These are phyloP conservation scores for Gentiana dahurica DNA, from an alignment of 257 asterid genomes.

Conservation along the genomic window DNA sequence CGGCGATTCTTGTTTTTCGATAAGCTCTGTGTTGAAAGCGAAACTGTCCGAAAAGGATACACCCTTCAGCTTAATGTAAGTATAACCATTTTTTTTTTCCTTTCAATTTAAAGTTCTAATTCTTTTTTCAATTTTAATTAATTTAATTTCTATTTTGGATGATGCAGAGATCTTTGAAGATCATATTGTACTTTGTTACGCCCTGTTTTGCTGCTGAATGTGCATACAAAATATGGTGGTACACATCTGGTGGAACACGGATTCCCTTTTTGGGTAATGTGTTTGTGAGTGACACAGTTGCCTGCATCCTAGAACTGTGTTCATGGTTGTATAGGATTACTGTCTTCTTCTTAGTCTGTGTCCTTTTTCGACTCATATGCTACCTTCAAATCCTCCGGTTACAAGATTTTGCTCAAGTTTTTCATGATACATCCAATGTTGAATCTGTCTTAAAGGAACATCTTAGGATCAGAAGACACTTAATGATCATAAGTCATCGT, in stretches of 20 bases:
- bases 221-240: conserved; percentile 92
- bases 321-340: conserved; percentile 88
- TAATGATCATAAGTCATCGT: conserved; percentile 82
- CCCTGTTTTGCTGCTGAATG: conserved; percentile 82
- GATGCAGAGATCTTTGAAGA: conserved; percentile 68
- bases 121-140: too few species aligned
- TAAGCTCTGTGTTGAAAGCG: conserved; percentile 79
- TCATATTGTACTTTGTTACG: conserved; percentile 63
- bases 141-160: not conserved
- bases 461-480: conserved; percentile 76
- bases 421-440: conserved; percentile 59
- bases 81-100: not conserved
- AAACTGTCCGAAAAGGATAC: conserved; percentile 65
- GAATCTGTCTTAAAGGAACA: conserved; percentile 71
- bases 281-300: conserved; percentile 65
- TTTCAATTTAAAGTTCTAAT: not conserved
- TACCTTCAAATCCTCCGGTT: conserved; percentile 86
- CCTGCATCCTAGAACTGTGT: conserved; percentile 71
- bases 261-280: conserved; percentile 76
- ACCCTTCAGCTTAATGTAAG: conserved; percentile 63
- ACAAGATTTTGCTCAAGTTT: conserved; percentile 71
- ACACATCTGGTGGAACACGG: conserved; percentile 66
- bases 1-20: conserved; percentile 76
- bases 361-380: conserved; percentile 82
- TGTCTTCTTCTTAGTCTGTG: conserved; percentile 81